Conservation (phyloP, 225 moss, liverwort and hornwort species). For the Bryum argenteum region DNA sequence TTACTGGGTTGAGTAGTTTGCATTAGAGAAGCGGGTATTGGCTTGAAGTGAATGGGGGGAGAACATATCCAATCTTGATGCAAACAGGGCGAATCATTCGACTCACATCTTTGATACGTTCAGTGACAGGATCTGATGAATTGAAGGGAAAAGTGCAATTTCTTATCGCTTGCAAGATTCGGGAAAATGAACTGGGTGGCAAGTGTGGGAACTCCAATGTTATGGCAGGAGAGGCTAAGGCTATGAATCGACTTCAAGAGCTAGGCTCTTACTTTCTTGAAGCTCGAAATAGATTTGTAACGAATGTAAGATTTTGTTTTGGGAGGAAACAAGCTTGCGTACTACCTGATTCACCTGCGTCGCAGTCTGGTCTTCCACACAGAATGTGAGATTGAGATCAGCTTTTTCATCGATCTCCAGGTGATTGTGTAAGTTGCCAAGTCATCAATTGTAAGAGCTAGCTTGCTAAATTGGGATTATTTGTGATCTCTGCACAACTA, state of each 20-base stretch:
- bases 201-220: not conserved
- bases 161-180: not conserved
- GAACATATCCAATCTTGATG: conserved; percentile 35
- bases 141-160: conserved; percentile 19
- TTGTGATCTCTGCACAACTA: too few relatives aligned
- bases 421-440: too few relatives aligned
- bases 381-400: too few relatives aligned
- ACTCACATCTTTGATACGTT: conserved; percentile 40
- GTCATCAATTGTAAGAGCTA: too few relatives aligned
- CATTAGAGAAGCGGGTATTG: conserved; percentile 24
- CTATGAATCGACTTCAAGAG: not conserved
- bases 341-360: too few relatives aligned
- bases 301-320: too few relatives aligned
- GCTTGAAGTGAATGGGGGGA: not conserved
- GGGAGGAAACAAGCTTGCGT: too few relatives aligned
- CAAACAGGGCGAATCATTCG: conserved; percentile 50
- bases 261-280: not conserved
- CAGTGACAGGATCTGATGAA: conserved; percentile 43
- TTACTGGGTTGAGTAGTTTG: not conserved
- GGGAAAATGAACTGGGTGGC: not conserved
- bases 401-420: too few relatives aligned
- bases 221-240: not conserved
- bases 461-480: too few relatives aligned
- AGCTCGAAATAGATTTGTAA: too few relatives aligned
- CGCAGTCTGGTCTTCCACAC: too few relatives aligned